Evolutionary conservation across 768 basidiomycete species (phyloP).

Genomic region (Boletus edulis): DNA sequence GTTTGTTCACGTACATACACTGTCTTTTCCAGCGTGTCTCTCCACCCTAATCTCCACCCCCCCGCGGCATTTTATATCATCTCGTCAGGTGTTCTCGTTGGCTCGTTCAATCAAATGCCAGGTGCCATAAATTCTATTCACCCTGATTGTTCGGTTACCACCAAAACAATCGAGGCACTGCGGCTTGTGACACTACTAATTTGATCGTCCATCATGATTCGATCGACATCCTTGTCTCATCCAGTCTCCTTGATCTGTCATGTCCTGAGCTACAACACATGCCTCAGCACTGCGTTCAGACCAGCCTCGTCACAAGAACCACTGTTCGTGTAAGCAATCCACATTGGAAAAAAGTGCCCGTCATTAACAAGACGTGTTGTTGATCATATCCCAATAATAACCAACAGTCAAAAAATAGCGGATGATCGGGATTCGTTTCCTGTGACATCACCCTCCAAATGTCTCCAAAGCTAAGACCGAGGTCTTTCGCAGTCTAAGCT

Average conservation of each 20-base stretch:
- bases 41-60: constrained; percentile 32
- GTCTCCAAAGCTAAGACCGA: constrained; percentile 16
- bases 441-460: constrained; percentile 18
- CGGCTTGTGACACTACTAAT: constrained; percentile 25
- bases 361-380: neutral
- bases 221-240: constrained; percentile 21
- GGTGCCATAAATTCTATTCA: constrained; percentile 8
- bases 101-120: constrained; percentile 13
- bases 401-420: constrained; percentile 2
- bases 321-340: constrained; percentile 8
- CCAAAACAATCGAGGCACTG: constrained; percentile 16
- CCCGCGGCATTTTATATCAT: constrained; percentile 29
- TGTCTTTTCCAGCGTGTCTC: constrained; percentile 31
- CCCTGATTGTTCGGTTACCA: constrained; percentile 6
- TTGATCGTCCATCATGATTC: constrained; percentile 25
- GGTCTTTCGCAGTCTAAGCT: constrained; percentile 19
- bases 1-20: constrained; percentile 35
- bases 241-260: constrained; percentile 21
- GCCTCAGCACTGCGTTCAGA: constrained; percentile 9
- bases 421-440: constrained; percentile 5
- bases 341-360: constrained; percentile 3
- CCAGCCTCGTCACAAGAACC: constrained; percentile 6
- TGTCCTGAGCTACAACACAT: constrained; percentile 26
- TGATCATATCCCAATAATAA: constrained; percentile 4
- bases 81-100: constrained; percentile 12